A percentile compares a stretch with the other conserved stretches of the same genome.
phyloP scores from a whole-genome alignment of 495 filamentous ascomycete genomes.

The Tuber magnatum region DNA sequence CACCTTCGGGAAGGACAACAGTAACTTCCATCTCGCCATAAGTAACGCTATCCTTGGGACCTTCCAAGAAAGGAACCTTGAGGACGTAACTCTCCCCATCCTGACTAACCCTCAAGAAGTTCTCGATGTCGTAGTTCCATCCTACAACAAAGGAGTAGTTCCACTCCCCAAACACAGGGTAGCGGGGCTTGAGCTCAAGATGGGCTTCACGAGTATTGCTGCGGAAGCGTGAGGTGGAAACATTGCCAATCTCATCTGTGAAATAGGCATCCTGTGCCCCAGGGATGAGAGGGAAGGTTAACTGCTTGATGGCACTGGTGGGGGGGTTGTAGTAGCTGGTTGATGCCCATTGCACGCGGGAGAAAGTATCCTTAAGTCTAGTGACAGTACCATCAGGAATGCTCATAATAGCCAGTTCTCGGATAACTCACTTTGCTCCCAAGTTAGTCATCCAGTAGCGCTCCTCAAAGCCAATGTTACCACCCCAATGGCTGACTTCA shows the following conservation, averaged over 20 bases:
- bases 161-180: slow-evolving; percentile 92
- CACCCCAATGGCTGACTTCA: slow-evolving; percentile 96
- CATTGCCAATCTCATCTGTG: slow-evolving; percentile 93
- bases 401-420: background rate
- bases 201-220: slow-evolving; percentile 67
- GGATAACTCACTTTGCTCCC: slow-evolving; percentile 53
- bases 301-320: slow-evolving; percentile 68
- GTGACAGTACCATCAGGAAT: background rate
- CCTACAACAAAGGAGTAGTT: slow-evolving; percentile 93
- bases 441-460: slow-evolving; percentile 82
- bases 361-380: slow-evolving; percentile 70
- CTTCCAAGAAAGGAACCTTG: slow-evolving; percentile 92
- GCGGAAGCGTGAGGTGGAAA: slow-evolving; percentile 85
- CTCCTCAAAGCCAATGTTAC: slow-evolving; percentile 90
- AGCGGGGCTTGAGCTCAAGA: slow-evolving; percentile 85
- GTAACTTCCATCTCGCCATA: slow-evolving; percentile 75
- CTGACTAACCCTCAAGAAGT: slow-evolving; percentile 59
- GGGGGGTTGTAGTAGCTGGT: slow-evolving; percentile 67
- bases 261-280: slow-evolving; percentile 84
- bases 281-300: slow-evolving; percentile 68
- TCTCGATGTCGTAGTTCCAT: slow-evolving; percentile 78
- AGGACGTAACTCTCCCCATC: slow-evolving; percentile 66
- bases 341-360: slow-evolving; percentile 73
- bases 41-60: slow-evolving; percentile 81
- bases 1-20: slow-evolving; percentile 83